Evolutionary conservation across 2,329 filamentous ascomycete species (phyloP).

Genomic region (Alternaria viburni): DNA sequence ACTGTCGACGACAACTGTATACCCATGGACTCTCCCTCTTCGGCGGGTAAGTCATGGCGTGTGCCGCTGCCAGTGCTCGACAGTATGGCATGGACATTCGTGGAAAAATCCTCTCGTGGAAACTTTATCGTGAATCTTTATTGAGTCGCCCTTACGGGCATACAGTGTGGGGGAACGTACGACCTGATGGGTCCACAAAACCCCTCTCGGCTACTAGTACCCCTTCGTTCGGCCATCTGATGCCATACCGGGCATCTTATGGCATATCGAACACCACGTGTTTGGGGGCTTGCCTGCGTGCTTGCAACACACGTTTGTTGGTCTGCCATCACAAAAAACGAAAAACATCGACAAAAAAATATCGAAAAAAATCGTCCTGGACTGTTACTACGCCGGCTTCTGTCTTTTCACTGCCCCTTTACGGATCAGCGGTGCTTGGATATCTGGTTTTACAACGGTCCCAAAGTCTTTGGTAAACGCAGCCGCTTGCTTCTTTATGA

Average conservation of each 20-base stretch:
- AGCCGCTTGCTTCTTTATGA: neutral
- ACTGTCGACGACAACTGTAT: too few relatives aligned
- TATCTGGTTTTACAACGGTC: neutral
- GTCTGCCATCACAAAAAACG: neutral
- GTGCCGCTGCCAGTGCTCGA: too few relatives aligned
- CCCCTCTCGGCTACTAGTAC: neutral
- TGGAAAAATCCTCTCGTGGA: neutral
- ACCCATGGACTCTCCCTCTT: too few relatives aligned
- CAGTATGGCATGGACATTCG: neutral
- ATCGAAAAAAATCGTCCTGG: neutral
- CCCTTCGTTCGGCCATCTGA: neutral
- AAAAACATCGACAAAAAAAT: neutral
- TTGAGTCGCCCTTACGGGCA: neutral
- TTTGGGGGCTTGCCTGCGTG: neutral
- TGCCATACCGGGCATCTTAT: neutral
- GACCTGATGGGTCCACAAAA: neutral
- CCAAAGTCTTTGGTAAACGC: neutral
- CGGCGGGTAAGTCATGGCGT: too few relatives aligned
- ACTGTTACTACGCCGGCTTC: neutral
- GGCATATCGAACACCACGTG: neutral
- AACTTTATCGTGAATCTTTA: neutral
- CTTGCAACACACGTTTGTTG: neutral
- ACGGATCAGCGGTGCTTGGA: neutral
- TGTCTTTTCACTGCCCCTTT: neutral
- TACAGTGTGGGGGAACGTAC: neutral